phyloP scores from a whole-genome alignment of 2,329 filamentous ascomycete genomes.

The Penicillium sp. region DNA sequence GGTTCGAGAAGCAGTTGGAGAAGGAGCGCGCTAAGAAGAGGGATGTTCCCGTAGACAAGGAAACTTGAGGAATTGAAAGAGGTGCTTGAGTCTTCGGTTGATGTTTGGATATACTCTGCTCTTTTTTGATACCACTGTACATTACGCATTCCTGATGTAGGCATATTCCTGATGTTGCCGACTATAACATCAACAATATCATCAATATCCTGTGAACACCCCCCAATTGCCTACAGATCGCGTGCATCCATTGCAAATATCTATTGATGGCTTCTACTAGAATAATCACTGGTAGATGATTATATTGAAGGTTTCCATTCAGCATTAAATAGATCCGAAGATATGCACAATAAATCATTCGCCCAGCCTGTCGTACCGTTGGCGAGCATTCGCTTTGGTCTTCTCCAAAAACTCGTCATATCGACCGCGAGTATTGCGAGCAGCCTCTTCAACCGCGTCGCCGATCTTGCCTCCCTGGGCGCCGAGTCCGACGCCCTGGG shows the following conservation, averaged over 20 bases:
- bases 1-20: conserved; percentile 45
- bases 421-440: conserved; percentile 47
- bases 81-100: neutral
- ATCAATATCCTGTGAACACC: neutral
- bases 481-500: conserved; percentile 50
- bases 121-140: conserved; percentile 21
- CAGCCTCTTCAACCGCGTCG: conserved; percentile 49
- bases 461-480: conserved; percentile 50
- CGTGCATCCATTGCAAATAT: no score
- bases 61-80: conserved; percentile 2
- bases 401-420: conserved; percentile 50
- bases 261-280: neutral
- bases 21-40: conserved; percentile 29
- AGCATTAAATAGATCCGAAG: neutral
- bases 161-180: conserved; percentile 7
- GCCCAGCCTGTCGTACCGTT: conserved; percentile 47
- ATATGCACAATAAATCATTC: conserved; percentile 3
- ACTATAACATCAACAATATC: conserved; percentile 7
- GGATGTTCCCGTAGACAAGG: conserved; percentile 10
- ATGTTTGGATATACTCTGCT: conserved; percentile 19
- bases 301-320: neutral
- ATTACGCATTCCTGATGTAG: conserved; percentile 15
- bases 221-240: no score
- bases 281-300: conserved; percentile 7
- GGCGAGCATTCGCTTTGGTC: conserved; percentile 47